These are phyloP conservation scores for Trichosporon sp. DNA, from an alignment of 1,284 basidiomycete species.

Conservation along the genomic window DNA sequence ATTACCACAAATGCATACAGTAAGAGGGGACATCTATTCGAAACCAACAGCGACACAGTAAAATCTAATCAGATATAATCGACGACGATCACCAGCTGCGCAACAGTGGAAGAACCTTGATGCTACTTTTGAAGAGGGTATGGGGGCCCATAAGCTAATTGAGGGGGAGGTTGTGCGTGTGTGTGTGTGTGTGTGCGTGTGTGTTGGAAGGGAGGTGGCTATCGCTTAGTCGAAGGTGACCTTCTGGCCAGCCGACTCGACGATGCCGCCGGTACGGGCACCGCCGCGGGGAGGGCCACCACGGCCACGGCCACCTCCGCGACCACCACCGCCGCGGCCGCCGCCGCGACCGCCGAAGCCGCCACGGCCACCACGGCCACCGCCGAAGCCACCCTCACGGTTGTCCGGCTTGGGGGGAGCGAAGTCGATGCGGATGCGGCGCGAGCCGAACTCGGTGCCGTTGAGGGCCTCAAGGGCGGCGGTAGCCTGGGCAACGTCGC, in stretches of 20 bases:
- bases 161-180: background rate
- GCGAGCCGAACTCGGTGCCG: constrained; percentile 76
- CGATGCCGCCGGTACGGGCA: constrained; percentile 66
- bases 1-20: constrained; percentile 16
- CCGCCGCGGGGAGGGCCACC: constrained; percentile 45
- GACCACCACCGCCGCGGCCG: constrained; percentile 27
- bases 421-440: constrained; percentile 78
- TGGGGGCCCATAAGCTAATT: no score
- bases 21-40: constrained; percentile 4
- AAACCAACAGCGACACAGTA: constrained; percentile 1
- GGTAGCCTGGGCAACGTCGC: constrained; percentile 70
- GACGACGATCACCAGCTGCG: constrained; percentile 3
- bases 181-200: background rate
- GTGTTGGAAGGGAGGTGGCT: background rate
- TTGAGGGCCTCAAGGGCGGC: constrained; percentile 66
- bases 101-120: constrained; percentile 1
- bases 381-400: constrained; percentile 36
- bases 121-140: background rate
- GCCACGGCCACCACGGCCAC: constrained; percentile 53
- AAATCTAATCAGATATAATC: background rate
- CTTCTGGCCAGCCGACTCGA: constrained; percentile 71
- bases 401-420: constrained; percentile 72
- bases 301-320: constrained; percentile 46
- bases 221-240: constrained; percentile 61
- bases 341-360: constrained; percentile 40